phyloP scores from a whole-genome alignment of 495 filamentous ascomycete genomes.

The Aspergillus nidulans region DNA sequence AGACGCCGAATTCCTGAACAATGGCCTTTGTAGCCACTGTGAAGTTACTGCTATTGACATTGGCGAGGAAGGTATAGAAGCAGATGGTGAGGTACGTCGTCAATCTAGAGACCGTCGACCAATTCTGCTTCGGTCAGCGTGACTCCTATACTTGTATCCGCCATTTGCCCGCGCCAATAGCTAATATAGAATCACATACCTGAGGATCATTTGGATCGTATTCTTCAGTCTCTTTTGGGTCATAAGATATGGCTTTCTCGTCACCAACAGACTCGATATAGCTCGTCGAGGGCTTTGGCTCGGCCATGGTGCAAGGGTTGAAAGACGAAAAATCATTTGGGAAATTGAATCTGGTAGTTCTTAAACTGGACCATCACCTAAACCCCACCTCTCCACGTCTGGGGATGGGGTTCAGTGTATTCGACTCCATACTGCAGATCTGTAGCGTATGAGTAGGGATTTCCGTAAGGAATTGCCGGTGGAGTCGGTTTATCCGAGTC shows the following conservation, averaged over 20 bases:
- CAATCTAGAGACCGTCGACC: constrained; percentile 19
- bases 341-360: background rate
- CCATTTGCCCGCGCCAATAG: background rate
- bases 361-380: background rate
- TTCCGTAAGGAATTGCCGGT: background rate
- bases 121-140: constrained; percentile 18
- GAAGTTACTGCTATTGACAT: constrained; percentile 32
- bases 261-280: constrained; percentile 6
- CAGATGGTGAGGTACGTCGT: constrained; percentile 29
- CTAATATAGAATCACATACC: background rate
- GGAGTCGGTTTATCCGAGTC: background rate
- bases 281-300: background rate
- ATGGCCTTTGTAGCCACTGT: constrained; percentile 28
- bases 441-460: too few relatives aligned
- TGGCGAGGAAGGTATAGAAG: constrained; percentile 31
- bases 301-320: background rate
- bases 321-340: background rate
- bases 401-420: background rate
- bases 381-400: background rate
- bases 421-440: too few relatives aligned
- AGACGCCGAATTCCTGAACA: constrained; percentile 25
- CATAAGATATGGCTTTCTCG: background rate
- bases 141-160: background rate
- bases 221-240: background rate
- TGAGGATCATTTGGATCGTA: constrained; percentile 15